A percentile compares a stretch with the other conserved stretches of the same genome.
phyloP scores from a whole-genome alignment of 129 eudicot genomes.

The Lactuca sativa region DNA sequence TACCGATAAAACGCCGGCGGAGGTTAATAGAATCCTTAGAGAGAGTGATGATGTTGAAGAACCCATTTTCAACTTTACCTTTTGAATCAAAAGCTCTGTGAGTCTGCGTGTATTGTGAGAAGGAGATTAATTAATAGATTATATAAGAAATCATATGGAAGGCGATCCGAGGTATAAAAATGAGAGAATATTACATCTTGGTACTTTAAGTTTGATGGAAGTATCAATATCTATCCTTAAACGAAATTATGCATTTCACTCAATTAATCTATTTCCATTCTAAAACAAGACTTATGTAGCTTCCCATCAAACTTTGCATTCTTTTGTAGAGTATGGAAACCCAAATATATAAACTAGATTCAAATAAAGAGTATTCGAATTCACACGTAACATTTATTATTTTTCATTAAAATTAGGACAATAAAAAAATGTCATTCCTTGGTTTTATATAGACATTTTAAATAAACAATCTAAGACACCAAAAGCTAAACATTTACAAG shows the following conservation, averaged over 20 bases:
- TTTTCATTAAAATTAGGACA: too few species aligned
- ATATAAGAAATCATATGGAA: background rate
- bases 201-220: constrained; percentile 3
- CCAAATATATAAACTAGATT: too few species aligned
- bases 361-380: background rate
- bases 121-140: too few species aligned
- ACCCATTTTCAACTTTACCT: constrained; percentile 28
- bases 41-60: constrained; percentile 37
- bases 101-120: constrained; percentile 1
- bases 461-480: background rate
- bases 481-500: background rate
- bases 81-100: constrained; percentile 6
- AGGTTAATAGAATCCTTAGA: constrained; percentile 41
- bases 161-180: constrained; percentile 16
- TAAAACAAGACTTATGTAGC: background rate
- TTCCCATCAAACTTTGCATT: background rate
- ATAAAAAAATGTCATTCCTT: too few species aligned
- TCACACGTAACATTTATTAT: background rate
- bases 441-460: too few species aligned
- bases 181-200: constrained; percentile 12
- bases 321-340: background rate
- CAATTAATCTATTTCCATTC: background rate
- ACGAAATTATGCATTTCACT: background rate
- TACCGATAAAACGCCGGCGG: constrained; percentile 46
- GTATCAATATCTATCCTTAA: background rate